Conservation (phyloP, 768 basidiomycete species). For the Russula vinacea region DNA sequence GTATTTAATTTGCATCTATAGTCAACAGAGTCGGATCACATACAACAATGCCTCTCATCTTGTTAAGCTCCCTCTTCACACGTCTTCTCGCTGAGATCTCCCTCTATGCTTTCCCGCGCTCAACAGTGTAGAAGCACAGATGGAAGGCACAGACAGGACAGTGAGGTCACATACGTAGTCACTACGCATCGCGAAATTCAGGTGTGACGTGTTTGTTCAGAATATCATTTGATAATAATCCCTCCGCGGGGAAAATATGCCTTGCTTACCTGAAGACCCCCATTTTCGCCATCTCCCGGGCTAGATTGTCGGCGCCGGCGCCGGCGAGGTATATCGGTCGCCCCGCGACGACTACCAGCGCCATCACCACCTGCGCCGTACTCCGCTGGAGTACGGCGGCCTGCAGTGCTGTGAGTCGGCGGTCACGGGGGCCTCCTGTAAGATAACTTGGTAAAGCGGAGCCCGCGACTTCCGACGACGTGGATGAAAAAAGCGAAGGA, state of each 20-base stretch:
- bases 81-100: conserved; percentile 17
- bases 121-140: not conserved
- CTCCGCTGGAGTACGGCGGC: not conserved
- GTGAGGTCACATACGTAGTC: not conserved
- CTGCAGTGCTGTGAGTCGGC: not conserved
- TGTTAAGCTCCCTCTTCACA: not conserved
- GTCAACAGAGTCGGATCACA: not conserved
- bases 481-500: not conserved
- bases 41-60: not conserved
- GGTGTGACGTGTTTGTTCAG: not conserved
- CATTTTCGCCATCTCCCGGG: not conserved
- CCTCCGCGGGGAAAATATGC: not conserved
- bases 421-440: too few species aligned
- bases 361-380: not conserved
- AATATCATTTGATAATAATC: not conserved
- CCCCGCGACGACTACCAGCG: not conserved
- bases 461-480: not conserved
- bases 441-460: not conserved
- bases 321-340: too few species aligned
- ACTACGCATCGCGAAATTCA: not conserved
- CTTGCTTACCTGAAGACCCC: not conserved
- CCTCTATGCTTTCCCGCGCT: not conserved
- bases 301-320: not conserved
- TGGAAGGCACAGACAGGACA: conserved; percentile 9
- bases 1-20: conserved; percentile 7